Evolutionary conservation across 345 rosid species (phyloP), one percentile per base, ranked within the genome.

Genomic region (Ricinus communis): DNA sequence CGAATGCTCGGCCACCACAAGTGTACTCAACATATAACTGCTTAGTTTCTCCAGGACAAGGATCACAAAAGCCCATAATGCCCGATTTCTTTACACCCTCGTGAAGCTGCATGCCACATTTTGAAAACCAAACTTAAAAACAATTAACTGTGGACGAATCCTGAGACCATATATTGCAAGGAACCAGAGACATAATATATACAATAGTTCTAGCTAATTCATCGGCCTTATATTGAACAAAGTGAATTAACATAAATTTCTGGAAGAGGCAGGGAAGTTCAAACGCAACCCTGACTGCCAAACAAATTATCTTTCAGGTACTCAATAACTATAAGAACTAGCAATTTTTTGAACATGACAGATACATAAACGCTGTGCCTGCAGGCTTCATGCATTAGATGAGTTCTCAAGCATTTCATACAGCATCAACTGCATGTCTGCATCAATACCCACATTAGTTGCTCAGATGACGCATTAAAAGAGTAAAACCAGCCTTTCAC

Each of bases 21-120:
- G 95, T 88, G 74, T 87, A 96, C 52, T 88, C 90, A 64, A 96
- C 80, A 65, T 72, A 76, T 80, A 96, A 58, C 77, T 87, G 87
- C 79, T 93, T 96, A 11, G 91, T 86, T 66, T 88, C 89, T 22
- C 88, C 92, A 0, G 98, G 99, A 71, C 96, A 96, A 10, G 99
- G 96, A 85, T 96, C 93, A 15, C 89, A 93, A 74, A 93, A 96
- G 8, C 99, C 99, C 99, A 96, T 93, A 25, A 96, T 91, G 71
- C 96, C 98, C 0, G 92, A 91, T 79, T 96, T 93, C 82, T 88
- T 93, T 69, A 96, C 87, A 71, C 99, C 96, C 45, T 86, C 87
- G 24, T 96, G 99, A 83, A 96, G 96, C 92, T 88, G 87, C 79
- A 62, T 12, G n/a, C 52, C 45, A 76, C 24, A 36, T 28, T 51